A percentile compares a stretch with the other conserved stretches of the same genome.
phyloP scores from a whole-genome alignment of 2,329 filamentous ascomycete species.

The Scedosporium boydii region DNA sequence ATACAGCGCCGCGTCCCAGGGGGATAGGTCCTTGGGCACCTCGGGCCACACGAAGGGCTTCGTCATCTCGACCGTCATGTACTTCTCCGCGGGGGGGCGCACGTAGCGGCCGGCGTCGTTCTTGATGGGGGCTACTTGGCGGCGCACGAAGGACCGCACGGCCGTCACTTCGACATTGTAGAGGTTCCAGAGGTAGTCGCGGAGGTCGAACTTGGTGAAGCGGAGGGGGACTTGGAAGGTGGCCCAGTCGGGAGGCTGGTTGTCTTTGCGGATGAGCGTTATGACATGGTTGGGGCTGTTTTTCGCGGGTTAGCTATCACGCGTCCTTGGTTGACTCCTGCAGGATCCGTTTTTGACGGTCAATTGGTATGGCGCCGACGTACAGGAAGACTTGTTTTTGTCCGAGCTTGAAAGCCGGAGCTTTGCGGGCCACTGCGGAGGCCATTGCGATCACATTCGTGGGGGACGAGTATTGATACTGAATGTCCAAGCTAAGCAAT shows the following conservation, averaged over 20 bases:
- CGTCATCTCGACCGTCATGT: slow-evolving; percentile 87
- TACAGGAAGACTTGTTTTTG: slow-evolving; percentile 48
- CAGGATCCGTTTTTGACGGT: background rate
- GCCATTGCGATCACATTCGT: slow-evolving; percentile 25
- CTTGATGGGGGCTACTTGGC: slow-evolving; percentile 34
- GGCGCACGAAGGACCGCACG: slow-evolving; percentile 58
- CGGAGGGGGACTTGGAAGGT: slow-evolving; percentile 83
- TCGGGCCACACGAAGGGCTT: slow-evolving; percentile 84
- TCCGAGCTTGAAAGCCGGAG: slow-evolving; percentile 38
- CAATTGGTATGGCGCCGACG: slow-evolving; percentile 14
- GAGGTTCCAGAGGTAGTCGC: slow-evolving; percentile 83
- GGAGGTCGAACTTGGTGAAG: slow-evolving; percentile 93
- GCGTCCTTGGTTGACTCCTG: background rate
- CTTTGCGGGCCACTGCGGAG: slow-evolving; percentile 27
- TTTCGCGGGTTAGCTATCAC: background rate
- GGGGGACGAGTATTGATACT: background rate
- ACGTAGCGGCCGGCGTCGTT: slow-evolving; percentile 38
- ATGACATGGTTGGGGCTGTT: slow-evolving; percentile 71
- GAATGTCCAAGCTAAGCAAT: background rate
- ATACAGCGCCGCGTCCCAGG: slow-evolving; percentile 57
- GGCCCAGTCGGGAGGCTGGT: slow-evolving; percentile 69
- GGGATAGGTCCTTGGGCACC: slow-evolving; percentile 48
- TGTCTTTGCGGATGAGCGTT: slow-evolving; percentile 63
- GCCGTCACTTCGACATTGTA: slow-evolving; percentile 67
- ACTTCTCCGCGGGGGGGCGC: slow-evolving; percentile 68